Evolutionary conservation across 192 early-diverging fungal species (phyloP).

Genomic region (Entophlyctis luteolus): DNA sequence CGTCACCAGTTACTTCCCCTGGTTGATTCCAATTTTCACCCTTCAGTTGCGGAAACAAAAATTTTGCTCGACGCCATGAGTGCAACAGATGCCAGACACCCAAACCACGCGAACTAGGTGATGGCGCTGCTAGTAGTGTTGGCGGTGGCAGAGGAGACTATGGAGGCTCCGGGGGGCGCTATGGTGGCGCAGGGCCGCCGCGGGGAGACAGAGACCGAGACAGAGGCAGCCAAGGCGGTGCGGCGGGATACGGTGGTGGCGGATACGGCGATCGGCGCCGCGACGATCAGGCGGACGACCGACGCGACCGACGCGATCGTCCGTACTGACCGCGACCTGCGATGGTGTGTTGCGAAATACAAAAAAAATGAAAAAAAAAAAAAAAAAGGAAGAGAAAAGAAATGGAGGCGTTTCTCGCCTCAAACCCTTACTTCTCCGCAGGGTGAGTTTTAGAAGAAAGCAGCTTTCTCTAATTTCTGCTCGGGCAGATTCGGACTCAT

Average conservation of each 20-base stretch:
- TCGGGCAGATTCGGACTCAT: constrained; percentile 69
- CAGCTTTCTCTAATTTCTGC: too few species aligned
- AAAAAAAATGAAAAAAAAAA: too few species aligned
- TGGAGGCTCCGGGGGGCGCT: neutral
- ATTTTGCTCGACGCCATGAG: constrained; percentile 60
- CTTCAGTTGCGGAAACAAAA: constrained; percentile 60
- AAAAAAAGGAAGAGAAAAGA: too few species aligned
- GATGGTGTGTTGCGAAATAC: too few species aligned
- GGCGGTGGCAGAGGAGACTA: constrained; percentile 21
- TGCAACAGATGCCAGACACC: constrained; percentile 64
- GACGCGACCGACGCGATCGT: constrained; percentile 33
- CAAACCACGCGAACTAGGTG: constrained; percentile 42
- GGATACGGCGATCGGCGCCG: constrained; percentile 2
- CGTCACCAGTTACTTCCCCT: neutral
- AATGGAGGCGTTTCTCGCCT: constrained; percentile 37
- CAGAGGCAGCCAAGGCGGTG: neutral
- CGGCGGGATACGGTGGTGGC: neutral
- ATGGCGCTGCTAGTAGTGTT: constrained; percentile 16
- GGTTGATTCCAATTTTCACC: constrained; percentile 6
- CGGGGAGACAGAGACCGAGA: constrained; percentile 25
- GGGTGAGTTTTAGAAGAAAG: constrained; percentile 42
- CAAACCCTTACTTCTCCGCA: constrained; percentile 91
- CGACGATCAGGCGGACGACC: constrained; percentile 19
- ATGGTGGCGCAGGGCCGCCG: too few species aligned
- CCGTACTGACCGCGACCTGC: too few species aligned